phyloP scores from a whole-genome alignment of 768 basidiomycete species.

The Leccinum subgranulosum region DNA sequence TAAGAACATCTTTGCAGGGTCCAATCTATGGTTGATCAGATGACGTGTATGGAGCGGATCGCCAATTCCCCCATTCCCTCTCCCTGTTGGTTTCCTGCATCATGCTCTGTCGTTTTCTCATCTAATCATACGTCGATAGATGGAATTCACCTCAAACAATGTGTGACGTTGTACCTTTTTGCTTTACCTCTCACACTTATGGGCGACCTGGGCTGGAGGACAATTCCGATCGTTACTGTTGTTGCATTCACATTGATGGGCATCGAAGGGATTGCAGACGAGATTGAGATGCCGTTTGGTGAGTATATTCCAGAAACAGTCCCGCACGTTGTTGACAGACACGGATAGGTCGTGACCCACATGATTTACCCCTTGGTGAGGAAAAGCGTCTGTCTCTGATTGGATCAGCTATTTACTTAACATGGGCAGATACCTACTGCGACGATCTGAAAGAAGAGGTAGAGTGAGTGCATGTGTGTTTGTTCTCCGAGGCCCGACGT shows the following conservation, averaged over 20 bases:
- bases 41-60: slow-evolving; percentile 86
- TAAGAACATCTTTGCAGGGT: slow-evolving; percentile 44
- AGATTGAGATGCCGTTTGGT: slow-evolving; percentile 97
- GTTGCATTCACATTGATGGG: slow-evolving; percentile 92
- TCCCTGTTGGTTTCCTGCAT: slow-evolving; percentile 49
- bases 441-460: slow-evolving; percentile 84
- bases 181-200: slow-evolving; percentile 86
- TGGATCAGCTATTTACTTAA: neutral
- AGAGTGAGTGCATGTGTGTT: slow-evolving; percentile 45
- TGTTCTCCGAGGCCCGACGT: neutral
- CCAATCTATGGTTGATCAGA: slow-evolving; percentile 79
- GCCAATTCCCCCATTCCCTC: slow-evolving; percentile 83
- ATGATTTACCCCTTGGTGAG: slow-evolving; percentile 74
- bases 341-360: slow-evolving; percentile 50
- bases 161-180: slow-evolving; percentile 89
- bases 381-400: neutral
- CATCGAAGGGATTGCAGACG: slow-evolving; percentile 92
- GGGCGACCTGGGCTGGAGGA: slow-evolving; percentile 77
- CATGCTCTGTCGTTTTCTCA: neutral
- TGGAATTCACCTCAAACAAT: slow-evolving; percentile 92
- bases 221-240: slow-evolving; percentile 81
- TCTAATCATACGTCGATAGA: slow-evolving; percentile 41
- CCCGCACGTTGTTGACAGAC: neutral
- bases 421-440: slow-evolving; percentile 68
- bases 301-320: slow-evolving; percentile 12